Evolutionary conservation across 1,139 yeast species (phyloP), one percentile per base, ranked within the genome.

Genomic region (Taphrina betulina): DNA sequence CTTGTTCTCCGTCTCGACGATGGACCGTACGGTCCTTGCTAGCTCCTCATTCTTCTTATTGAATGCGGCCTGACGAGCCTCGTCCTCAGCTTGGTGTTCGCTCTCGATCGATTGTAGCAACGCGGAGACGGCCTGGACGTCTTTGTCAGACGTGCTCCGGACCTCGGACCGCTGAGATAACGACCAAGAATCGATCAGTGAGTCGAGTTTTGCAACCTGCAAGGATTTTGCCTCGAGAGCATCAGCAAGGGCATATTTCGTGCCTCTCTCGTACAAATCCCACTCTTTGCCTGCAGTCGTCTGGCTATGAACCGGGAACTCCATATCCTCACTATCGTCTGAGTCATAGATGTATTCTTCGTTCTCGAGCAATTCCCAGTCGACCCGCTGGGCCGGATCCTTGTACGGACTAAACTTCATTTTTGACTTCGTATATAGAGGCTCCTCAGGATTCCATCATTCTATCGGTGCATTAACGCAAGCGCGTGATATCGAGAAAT

Each of bases 291-390:
- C 29, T 22, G 38, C 12, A 16, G 37, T 37, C 37, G 28, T 19
- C 17, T 16, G 8, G 2, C n/a, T 26, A 33, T 38, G 29, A 7
- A 55, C 58, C 7, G 58, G 58, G 23, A 22, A 55, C 26, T 36
- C 55, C n/a, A 22, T 14, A 20, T 55, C 57, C 20, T 56, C 58
- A 17, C 57, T 50, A 14, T 50, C 58, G 7, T 46, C 55, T 2
- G 51, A 16, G 41, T 42, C 42, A 17, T 56, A 45, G 38, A 36
- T 37, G 12, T 54, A 43, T 20, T 31, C 48, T 19, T 29, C 38
- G 4, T 28, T 20, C 26, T 43, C 48, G 2, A 43, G 7, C 38
- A 29, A 31, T 20, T 43, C 48, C 38, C 38, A 33, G 20, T 33
- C 48, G 10, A 7, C 31, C 10, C 10, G 7, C 10, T 26, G 31